Evolutionary conservation across 164 flowering plant genomes (phyloP), one percentile per base, ranked within the genome.

Genomic region (Piper longum): DNA sequence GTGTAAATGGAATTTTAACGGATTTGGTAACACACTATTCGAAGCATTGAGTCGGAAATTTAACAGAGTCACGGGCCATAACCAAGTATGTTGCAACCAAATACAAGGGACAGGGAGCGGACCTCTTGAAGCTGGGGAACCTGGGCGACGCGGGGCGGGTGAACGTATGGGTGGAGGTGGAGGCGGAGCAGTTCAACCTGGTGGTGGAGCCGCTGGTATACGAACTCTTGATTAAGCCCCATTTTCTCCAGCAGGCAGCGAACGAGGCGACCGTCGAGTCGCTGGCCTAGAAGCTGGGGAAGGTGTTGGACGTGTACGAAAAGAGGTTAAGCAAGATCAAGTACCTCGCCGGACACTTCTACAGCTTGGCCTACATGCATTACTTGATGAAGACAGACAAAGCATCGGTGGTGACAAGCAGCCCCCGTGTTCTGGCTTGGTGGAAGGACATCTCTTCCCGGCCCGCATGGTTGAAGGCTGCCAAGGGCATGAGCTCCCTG

Each of bases 371-470:
- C 0, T 77, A 70, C 76, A 74, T 75, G 4, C 60, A 48, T 62
- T 81, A 78, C 57, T 61, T 85, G 57, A 80, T 85, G 84, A 77
- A 67, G 73, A 80, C 85, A 0, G 75, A 76, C 1, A 70, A 62
- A 40, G 79, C 85, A 14, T 62, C 74, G 0, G 57, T 80, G 36
- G 56, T 83, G 3, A 72, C 66, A 11, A 65, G 60, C 2, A 77
- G 83, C 66, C 78, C 86, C 8, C 78, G 75, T 43, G 87, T 85
- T 26, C 75, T 73, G 78, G 82, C 83, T 0, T 81, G 90, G 85
- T 80, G 87, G 90, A 82, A 78, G 54, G 81, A 72, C 61, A 73
- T 82, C 5, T 79, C 84, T 19, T 68, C 82, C 3, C 60, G 83
- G 71, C 80, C 83, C 0, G 83, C 83, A 26, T 26, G 36, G 36